Evolutionary conservation across 2,329 filamentous ascomycete genomes (phyloP).

Genomic region (Cladophialophora chaetospira): DNA sequence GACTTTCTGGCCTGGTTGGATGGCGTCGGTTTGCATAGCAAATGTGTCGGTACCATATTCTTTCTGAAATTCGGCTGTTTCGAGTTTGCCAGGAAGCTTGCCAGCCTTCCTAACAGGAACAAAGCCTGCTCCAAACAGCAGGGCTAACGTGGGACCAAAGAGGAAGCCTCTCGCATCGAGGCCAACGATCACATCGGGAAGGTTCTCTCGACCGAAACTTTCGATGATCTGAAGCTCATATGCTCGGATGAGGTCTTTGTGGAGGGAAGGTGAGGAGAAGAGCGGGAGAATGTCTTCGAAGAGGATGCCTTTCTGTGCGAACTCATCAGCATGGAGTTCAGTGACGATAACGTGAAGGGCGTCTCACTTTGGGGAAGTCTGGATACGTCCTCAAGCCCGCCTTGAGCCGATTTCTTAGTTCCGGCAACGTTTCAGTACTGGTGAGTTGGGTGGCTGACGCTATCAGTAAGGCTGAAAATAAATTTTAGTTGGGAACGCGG

Average conservation of each 20-base stretch:
- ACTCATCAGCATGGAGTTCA: conserved; percentile 10
- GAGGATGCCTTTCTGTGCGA: conserved; percentile 62
- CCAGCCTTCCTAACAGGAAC: conserved; percentile 93
- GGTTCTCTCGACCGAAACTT: conserved; percentile 58
- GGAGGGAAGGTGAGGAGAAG: conserved; percentile 75
- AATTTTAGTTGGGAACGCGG: neutral
- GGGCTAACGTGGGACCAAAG: conserved; percentile 85
- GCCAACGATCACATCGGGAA: conserved; percentile 87
- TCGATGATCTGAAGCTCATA: conserved; percentile 79
- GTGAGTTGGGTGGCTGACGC: conserved; percentile 33
- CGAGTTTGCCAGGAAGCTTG: conserved; percentile 88
- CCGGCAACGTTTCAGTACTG: conserved; percentile 32
- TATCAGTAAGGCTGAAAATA: conserved; percentile 22
- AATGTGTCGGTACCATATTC: conserved; percentile 96
- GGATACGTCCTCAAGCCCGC: conserved; percentile 28
- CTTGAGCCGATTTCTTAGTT: conserved; percentile 24
- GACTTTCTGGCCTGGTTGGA: conserved; percentile 84
- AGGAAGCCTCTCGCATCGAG: conserved; percentile 94
- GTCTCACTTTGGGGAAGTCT: conserved; percentile 29
- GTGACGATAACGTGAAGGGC: neutral
- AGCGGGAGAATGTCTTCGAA: conserved; percentile 98
- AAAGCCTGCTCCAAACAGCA: conserved; percentile 80
- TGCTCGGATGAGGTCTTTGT: conserved; percentile 76
- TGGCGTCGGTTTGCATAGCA: conserved; percentile 87
- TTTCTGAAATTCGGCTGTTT: conserved; percentile 86